These are phyloP conservation scores for Osmozyma mogii DNA, from an alignment of 805 yeast species.

Conservation along the genomic window DNA sequence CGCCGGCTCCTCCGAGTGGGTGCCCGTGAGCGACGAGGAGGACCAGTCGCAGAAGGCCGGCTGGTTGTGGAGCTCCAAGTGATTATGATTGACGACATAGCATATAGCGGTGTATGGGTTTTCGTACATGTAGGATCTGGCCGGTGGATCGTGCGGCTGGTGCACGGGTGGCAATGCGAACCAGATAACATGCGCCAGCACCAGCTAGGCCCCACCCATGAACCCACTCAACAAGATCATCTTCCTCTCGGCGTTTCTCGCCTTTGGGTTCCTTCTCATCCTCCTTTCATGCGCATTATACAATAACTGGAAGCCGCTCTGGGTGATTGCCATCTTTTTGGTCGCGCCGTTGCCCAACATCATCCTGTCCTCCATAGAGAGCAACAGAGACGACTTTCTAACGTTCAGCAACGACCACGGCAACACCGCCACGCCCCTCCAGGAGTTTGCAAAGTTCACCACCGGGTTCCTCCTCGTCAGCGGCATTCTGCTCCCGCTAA, in stretches of 20 bases:
- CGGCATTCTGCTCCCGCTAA: conserved; percentile 37
- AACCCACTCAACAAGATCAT: conserved; percentile 40
- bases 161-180: too few relatives aligned
- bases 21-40: too few relatives aligned
- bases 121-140: too few relatives aligned
- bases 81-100: too few relatives aligned
- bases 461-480: conserved; percentile 36
- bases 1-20: conserved; percentile 27
- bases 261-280: conserved; percentile 37
- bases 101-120: too few relatives aligned
- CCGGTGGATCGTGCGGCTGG: too few relatives aligned
- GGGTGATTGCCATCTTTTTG: conserved; percentile 37
- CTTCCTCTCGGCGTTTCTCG: conserved; percentile 38
- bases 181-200: too few relatives aligned
- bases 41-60: too few relatives aligned
- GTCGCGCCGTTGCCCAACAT: conserved; percentile 40
- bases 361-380: conserved; percentile 29
- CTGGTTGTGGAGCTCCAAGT: too few relatives aligned
- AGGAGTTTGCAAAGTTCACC: conserved; percentile 29
- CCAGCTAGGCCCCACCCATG: conserved; percentile 22
- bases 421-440: conserved; percentile 28
- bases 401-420: conserved; percentile 36
- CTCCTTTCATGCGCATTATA: conserved; percentile 38
- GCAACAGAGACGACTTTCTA: conserved; percentile 33
- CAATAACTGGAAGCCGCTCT: conserved; percentile 26